Percentiles rank a stretch among this genome's conserved stretches.
Evolutionary conservation across 345 rosid genomes (phyloP).

Genomic region (Eucalyptus microcorys): DNA sequence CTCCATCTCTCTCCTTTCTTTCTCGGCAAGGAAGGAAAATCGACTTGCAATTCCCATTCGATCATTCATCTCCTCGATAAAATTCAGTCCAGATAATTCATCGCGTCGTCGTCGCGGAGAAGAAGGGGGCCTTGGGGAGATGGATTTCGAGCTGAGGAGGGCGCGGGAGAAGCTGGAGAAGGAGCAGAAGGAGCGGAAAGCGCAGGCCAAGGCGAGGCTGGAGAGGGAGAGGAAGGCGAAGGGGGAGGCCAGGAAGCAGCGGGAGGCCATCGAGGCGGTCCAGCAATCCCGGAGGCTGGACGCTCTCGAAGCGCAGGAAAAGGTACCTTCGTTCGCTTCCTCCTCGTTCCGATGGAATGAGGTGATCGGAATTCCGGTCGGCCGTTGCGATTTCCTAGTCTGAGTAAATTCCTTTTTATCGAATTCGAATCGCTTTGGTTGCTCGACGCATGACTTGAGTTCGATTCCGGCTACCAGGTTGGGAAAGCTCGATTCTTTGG

Average conservation of each 20-base stretch:
- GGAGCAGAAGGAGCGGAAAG: conserved; percentile 84
- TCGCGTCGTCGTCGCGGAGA: background rate
- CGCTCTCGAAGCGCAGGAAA: conserved; percentile 64
- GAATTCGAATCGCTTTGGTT: background rate
- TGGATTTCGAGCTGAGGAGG: conserved; percentile 92
- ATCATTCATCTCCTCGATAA: background rate
- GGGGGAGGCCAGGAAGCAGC: conserved; percentile 56
- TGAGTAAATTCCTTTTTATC: background rate
- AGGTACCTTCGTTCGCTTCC: conserved; percentile 24
- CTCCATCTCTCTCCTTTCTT: background rate
- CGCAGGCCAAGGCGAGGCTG: conserved; percentile 53
- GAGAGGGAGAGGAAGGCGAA: conserved; percentile 65
- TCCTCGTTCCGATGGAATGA: background rate
- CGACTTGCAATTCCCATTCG: background rate
- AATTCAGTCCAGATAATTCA: background rate
- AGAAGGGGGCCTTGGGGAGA: conserved; percentile 9
- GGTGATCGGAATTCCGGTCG: background rate
- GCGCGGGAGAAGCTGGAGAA: conserved; percentile 88
- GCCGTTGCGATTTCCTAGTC: background rate
- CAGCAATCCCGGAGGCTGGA: conserved; percentile 72
- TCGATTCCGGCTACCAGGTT: background rate
- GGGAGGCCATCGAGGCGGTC: conserved; percentile 86
- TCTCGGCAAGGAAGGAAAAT: background rate
- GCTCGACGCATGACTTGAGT: background rate
- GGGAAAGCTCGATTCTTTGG: background rate